Percentiles rank a stretch among this genome's conserved stretches.
phyloP scores from a whole-genome alignment of 1,284 basidiomycete genomes.

The Cryptococcus neoformans region DNA sequence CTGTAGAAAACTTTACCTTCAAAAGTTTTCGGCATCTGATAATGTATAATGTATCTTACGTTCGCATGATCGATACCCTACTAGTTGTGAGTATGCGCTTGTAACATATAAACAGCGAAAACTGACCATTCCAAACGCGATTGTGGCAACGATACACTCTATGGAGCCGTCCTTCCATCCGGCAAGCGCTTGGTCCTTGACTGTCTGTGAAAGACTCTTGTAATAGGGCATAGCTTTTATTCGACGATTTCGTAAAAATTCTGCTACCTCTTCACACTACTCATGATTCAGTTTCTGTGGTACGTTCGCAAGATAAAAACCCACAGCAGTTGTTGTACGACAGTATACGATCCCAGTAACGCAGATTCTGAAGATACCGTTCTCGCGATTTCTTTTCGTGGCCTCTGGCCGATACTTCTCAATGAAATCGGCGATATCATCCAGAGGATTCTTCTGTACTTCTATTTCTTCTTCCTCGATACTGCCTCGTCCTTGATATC shows the following conservation, averaged over 20 bases:
- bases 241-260: slow-evolving; percentile 61
- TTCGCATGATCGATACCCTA: slow-evolving; percentile 78
- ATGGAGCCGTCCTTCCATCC: slow-evolving; percentile 51
- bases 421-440: slow-evolving; percentile 67
- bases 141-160: slow-evolving; percentile 58
- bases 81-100: not conserved
- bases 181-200: slow-evolving; percentile 59
- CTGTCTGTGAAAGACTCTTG: slow-evolving; percentile 55
- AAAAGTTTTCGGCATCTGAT: slow-evolving; percentile 76
- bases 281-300: not conserved
- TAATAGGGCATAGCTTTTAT: slow-evolving; percentile 73
- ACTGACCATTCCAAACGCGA: slow-evolving; percentile 73
- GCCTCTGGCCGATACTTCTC: slow-evolving; percentile 28
- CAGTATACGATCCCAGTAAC: slow-evolving; percentile 81
- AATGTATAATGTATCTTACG: slow-evolving; percentile 59
- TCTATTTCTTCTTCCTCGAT: slow-evolving; percentile 4
- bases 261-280: slow-evolving; percentile 64
- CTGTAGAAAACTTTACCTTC: slow-evolving; percentile 57
- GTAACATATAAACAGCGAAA: not conserved
- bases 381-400: slow-evolving; percentile 14
- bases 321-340: slow-evolving; percentile 42
- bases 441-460: slow-evolving; percentile 15
- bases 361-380: slow-evolving; percentile 40
- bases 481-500: slow-evolving; percentile 18
- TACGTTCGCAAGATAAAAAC: not conserved